Base-by-base conservation (phyloP, 1,284 basidiomycete species). In the Sanghuangporus weigelae region DNA sequence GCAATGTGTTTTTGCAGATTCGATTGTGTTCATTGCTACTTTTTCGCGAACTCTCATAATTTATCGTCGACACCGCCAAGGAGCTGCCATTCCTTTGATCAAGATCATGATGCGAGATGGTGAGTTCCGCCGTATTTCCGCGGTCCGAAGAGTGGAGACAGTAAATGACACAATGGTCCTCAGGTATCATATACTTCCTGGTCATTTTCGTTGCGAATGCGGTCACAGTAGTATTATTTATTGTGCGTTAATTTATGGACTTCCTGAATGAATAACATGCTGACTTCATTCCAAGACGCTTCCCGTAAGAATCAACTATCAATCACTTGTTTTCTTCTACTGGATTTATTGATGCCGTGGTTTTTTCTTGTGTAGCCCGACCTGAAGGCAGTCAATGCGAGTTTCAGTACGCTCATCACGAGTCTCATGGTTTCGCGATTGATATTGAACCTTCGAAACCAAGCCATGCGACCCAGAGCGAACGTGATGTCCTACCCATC, bases 21-120 rank as follows among this genome's bases (percentile, higher is more conserved):
- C 58, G 10, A 51, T 40, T 16, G 53, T 64, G n/a, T 64, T 64
- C 35, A 26, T 64, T 55, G 57, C 58, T 54, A 64, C 63, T 16
- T 46, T 64, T n/a, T 60, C 58, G 16, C 57, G 63, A n/a, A 60
- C 63, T 36, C 23, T 64, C n/a, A 11, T 64, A 36, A 64, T 64
- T 23, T 64, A 64, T 35, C 50, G 58, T 16, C 23, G 58, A 48
- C 63, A 64, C 26, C 63, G 63, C 3, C 57, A 48, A 14, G 63
- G 63, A 31, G 46, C 63, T 46, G 63, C 63, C 8, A 64, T 64
- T 44, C 63, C 63, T 19, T 55, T 64, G 57, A 59, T 64, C 39
- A 60, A 60, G 53, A 59, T 64, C 6, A 64, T 64, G 63, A 64
- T 64, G 63, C 63, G 63, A 16, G 63, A 64, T 48, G 63, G 63